Conservation (phyloP, 257 asterid genomes). For the Gentiana macrophylla region DNA sequence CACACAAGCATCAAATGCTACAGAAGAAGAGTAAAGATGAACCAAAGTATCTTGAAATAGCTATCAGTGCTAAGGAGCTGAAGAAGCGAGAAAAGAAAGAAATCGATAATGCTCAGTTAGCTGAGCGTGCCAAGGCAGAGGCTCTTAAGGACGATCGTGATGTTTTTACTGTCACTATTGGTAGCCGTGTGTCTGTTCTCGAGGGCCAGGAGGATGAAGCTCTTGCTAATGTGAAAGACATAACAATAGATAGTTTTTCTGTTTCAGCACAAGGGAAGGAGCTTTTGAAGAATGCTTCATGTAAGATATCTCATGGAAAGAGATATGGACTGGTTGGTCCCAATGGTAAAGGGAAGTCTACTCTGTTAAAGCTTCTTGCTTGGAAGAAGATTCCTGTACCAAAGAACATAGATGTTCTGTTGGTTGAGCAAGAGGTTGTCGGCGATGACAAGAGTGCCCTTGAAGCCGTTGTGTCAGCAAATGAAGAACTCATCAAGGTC, state of each 20-base stretch:
- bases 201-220: constrained; percentile 16
- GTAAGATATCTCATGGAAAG: constrained; percentile 21
- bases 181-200: constrained; percentile 14
- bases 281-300: constrained; percentile 19
- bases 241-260: constrained; percentile 11
- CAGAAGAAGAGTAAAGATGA: constrained; percentile 3
- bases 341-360: constrained; percentile 22
- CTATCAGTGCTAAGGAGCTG: constrained; percentile 11
- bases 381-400: constrained; percentile 60
- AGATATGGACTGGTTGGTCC: constrained; percentile 26
- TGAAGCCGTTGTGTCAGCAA: constrained; percentile 48
- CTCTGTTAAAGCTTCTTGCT: constrained; percentile 48
- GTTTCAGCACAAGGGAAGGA: constrained; percentile 22
- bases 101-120: constrained; percentile 11
- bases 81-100: constrained; percentile 21
- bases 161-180: constrained; percentile 17
- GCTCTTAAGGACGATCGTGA: constrained; percentile 14
- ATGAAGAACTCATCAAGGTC: constrained; percentile 20
- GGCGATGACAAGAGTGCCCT: constrained; percentile 49
- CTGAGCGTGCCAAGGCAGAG: constrained; percentile 12
- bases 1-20: constrained; percentile 2
- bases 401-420: constrained; percentile 48
- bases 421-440: constrained; percentile 57
- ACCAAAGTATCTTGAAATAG: constrained; percentile 10
- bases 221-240: constrained; percentile 13